Evolutionary conservation across 169 alveolate genomes (phyloP).

Genomic region (Eimeria tenella): DNA sequence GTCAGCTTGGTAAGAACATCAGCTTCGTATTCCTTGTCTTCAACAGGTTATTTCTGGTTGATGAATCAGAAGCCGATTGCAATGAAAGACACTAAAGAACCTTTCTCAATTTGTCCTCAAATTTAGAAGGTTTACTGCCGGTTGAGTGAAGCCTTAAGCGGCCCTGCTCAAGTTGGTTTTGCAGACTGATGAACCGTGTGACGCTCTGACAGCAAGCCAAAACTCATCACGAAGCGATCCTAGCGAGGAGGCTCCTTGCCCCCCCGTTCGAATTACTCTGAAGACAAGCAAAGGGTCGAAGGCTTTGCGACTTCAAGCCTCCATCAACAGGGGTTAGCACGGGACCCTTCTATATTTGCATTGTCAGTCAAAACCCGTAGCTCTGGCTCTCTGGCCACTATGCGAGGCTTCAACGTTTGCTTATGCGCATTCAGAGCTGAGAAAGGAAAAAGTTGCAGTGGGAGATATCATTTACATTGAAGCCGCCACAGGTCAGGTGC

Average conservation of each 20-base stretch:
- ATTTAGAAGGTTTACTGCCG: too few species aligned
- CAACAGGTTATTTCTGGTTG: neutral
- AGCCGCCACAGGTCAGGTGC: conserved; percentile 97
- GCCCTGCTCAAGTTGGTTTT: neutral
- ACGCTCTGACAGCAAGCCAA: neutral
- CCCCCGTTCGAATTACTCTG: conserved; percentile 94
- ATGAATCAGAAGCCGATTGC: neutral
- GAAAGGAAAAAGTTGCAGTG: conserved; percentile 96
- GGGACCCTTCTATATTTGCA: neutral
- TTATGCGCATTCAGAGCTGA: conserved; percentile 87
- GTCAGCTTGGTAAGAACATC: conserved; percentile 91
- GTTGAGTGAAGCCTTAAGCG: neutral
- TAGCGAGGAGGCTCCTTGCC: conserved; percentile 49
- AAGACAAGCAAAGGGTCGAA: conserved; percentile 98
- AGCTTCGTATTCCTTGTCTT: too few species aligned
- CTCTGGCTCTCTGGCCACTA: neutral
- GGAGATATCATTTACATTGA: conserved; percentile 94
- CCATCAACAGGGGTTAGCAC: conserved; percentile 75
- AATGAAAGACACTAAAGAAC: neutral
- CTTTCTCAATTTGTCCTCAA: neutral
- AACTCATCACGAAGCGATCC: conserved; percentile 35
- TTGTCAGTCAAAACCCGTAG: neutral
- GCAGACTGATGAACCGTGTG: conserved; percentile 67
- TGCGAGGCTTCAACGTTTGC: neutral
- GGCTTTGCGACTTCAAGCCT: conserved; percentile 98